A percentile compares a stretch with the other conserved stretches of the same genome.
Conservation (phyloP, 345 rosid genomes). For the Syzygium aqueum region DNA sequence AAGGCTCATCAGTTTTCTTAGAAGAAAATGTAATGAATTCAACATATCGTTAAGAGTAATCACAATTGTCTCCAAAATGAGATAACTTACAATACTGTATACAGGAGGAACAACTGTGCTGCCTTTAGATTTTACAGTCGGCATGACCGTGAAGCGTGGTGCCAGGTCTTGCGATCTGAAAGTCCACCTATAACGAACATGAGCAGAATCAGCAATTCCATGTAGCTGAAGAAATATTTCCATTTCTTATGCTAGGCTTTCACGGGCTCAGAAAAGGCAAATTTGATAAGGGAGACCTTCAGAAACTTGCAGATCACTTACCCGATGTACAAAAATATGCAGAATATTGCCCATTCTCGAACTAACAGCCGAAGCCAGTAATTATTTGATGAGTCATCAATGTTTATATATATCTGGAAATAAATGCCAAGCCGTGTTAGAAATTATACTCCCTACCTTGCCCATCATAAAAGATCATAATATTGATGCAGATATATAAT, state of each 20-base stretch:
- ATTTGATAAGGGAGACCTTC: neutral
- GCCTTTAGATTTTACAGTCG: constrained; percentile 47
- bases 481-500: neutral
- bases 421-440: constrained; percentile 4
- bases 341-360: constrained; percentile 85
- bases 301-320: constrained; percentile 11
- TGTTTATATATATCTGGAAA: constrained; percentile 61
- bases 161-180: constrained; percentile 86
- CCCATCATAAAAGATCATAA: neutral
- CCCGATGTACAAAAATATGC: constrained; percentile 86
- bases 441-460: neutral
- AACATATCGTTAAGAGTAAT: neutral
- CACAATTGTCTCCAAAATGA: neutral
- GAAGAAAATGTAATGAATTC: neutral
- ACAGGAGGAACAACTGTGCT: constrained; percentile 53
- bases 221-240: neutral
- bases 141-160: constrained; percentile 75
- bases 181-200: constrained; percentile 53
- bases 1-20: neutral
- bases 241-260: neutral
- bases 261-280: neutral
- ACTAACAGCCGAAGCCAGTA: constrained; percentile 78
- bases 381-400: constrained; percentile 56
- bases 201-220: neutral
- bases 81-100: constrained; percentile 60